Conservation (phyloP, 2,329 filamentous ascomycete genomes). For the Teratosphaeria nubilosa region DNA sequence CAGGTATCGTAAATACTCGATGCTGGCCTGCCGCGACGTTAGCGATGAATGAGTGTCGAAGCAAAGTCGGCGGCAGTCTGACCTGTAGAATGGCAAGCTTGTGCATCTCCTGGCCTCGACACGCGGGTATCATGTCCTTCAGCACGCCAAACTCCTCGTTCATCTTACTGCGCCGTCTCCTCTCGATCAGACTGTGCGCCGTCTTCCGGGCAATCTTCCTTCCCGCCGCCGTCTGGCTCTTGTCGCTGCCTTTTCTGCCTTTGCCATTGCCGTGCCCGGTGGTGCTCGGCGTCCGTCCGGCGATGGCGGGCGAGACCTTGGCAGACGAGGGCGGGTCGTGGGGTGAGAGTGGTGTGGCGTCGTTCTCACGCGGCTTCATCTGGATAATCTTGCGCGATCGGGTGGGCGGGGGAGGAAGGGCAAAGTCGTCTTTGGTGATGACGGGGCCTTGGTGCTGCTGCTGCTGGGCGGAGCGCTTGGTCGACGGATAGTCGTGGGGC, state of each 20-base stretch:
- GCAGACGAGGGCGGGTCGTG: neutral
- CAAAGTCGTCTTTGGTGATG: conserved; percentile 53
- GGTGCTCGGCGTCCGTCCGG: conserved; percentile 4
- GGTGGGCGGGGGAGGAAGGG: conserved; percentile 83
- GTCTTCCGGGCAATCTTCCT: conserved; percentile 93
- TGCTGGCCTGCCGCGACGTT: conserved; percentile 58
- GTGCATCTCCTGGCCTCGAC: conserved; percentile 90
- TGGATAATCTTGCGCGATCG: conserved; percentile 93
- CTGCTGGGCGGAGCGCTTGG: conserved; percentile 20
- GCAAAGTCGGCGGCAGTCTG: conserved; percentile 3
- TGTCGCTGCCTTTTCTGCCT: conserved; percentile 64
- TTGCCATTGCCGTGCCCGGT: conserved; percentile 14
- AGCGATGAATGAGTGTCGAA: neutral
- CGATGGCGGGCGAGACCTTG: neutral
- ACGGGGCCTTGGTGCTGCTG: conserved; percentile 9
- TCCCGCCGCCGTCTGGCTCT: conserved; percentile 66
- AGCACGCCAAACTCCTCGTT: conserved; percentile 93
- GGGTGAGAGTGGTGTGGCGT: conserved; percentile 18
- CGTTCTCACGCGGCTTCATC: conserved; percentile 63
- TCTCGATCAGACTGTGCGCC: conserved; percentile 89
- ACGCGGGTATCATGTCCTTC: conserved; percentile 93
- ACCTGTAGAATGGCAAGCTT: conserved; percentile 93
- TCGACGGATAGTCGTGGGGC: conserved; percentile 26
- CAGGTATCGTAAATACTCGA: conserved; percentile 90
- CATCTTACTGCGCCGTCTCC: conserved; percentile 87